Base-by-base conservation (phyloP, 2,329 filamentous ascomycete genomes). In the Thelonectria olida region DNA sequence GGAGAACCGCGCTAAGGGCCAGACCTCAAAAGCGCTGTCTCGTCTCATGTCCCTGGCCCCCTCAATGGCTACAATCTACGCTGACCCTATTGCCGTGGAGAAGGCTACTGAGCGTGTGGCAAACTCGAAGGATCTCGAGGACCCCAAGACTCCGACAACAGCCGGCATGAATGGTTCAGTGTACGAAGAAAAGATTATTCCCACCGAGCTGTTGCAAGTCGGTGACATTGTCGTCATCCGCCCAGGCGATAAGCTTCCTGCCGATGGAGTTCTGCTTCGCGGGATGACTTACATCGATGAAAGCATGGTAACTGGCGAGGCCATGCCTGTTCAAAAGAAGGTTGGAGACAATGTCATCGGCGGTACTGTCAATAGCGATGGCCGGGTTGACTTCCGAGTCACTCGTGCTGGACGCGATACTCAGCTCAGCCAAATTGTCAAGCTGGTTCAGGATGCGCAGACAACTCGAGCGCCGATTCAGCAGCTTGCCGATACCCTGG, bases 241-340 rank as follows among this genome's bases (percentile, higher is more conserved):
- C 57, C 96, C 96, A 7, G 96, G 96, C 54, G 96, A 98, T 80
- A 98, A 98, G 81, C 93, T 99, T 59, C 95, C 96, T 2, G 95
- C 95, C 2, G 96, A 99, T 74, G 96, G 96, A 48, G 85, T 88
- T 8, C 86, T 99, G 53, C 92, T 93, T 57, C 88, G 91, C 54
- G 96, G 96, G 28, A 92, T 97, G 77, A 97, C 93, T 34, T 97
- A 96, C 72, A 88, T 97, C 20, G 93, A 99, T 68, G 96, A 99
- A 79, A 97, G 93, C 74, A 98, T 98, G 95, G 94, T 99, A 49
- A 99, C 96, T 6, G 96, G 96, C 67, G 96, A 99, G 80, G 92
- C 96, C 3, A 95, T 97, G 86, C 95, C 96, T 0, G 93, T 98
- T 34, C 88, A 93, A 71, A 99, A 99, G 80, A 90, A 87, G 68